Evolutionary conservation across 148 eudicot species (phyloP).

Genomic region (Tetragonia tetragonoides): DNA sequence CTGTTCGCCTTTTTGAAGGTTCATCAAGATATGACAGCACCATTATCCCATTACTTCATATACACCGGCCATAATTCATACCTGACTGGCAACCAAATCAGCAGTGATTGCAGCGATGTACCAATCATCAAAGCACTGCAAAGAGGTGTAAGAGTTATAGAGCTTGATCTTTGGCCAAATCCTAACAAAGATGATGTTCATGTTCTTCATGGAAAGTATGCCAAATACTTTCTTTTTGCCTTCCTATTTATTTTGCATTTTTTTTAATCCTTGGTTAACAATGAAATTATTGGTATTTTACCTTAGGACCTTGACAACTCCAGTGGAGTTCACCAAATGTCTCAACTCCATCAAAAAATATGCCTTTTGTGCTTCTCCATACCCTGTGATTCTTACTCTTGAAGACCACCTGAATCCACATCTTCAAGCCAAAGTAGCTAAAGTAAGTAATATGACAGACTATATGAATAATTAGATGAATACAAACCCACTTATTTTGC

Average conservation of each 20-base stretch:
- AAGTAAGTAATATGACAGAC: slow-evolving; percentile 31
- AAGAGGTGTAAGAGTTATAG: slow-evolving; percentile 64
- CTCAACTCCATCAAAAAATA: slow-evolving; percentile 52
- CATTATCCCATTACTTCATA: slow-evolving; percentile 73
- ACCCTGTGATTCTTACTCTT: slow-evolving; percentile 64
- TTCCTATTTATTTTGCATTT: too few relatives aligned
- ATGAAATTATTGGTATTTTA: neutral
- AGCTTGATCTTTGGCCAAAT: slow-evolving; percentile 80
- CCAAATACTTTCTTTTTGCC: neutral
- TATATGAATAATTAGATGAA: neutral
- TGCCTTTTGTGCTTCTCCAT: slow-evolving; percentile 64
- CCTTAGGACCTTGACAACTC: slow-evolving; percentile 61
- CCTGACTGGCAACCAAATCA: slow-evolving; percentile 70
- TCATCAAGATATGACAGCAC: slow-evolving; percentile 62
- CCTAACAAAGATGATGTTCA: slow-evolving; percentile 49
- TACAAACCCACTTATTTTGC: neutral
- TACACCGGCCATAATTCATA: slow-evolving; percentile 81
- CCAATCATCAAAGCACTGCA: slow-evolving; percentile 56
- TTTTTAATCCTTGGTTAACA: neutral
- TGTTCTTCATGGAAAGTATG: slow-evolving; percentile 76
- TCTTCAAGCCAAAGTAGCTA: slow-evolving; percentile 70
- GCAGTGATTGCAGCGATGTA: slow-evolving; percentile 59
- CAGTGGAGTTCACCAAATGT: slow-evolving; percentile 58
- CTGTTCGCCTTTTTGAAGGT: slow-evolving; percentile 36
- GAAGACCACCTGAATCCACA: slow-evolving; percentile 64